Base-by-base conservation (phyloP, 2,329 filamentous ascomycete genomes). In the Zarea fungicola region DNA sequence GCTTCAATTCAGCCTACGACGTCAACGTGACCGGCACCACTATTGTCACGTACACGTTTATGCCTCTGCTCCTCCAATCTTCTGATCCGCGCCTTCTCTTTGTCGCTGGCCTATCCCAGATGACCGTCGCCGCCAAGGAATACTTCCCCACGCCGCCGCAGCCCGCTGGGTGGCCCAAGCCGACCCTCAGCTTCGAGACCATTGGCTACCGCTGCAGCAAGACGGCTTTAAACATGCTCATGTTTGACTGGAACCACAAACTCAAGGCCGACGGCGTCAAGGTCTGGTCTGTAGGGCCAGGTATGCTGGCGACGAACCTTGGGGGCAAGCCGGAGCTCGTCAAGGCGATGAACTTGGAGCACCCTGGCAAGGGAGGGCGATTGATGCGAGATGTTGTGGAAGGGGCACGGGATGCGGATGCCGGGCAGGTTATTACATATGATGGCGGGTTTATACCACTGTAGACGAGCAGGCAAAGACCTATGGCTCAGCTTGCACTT, bases 181-280 rank as follows among this genome's bases (percentile, higher is more conserved):
- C 72, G 73, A 19, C n/a, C 21, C 19, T 11, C 11, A 10, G 5
- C 18, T 41, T 43, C 13, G 46, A 54, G 11, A 49, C 51, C 6
- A 44, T 48, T n/a, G 50, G 45, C 14, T 55, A 55, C 39, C 46
- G 54, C 14, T 37, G 26, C 34, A 51, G 49, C 37, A 56, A 55
- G 49, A 49, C 53, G 21, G 51, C 44, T 5, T n/a, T 56, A 25
- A 54, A 49, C 45, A 55, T 57, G 55, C 36, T 57, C 23, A 46
- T 54, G 50, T 29, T 44, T 10, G 47, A 47, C 25, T 78, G 73
- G 70, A 49, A 56, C 25, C 59, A 68, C 31, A 51, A 62, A 3
- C 56, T 77, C 19, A 62, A 59, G 35, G 64, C 67, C 6, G 74
- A 78, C 47, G 71, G 72, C 1, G 71, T 76, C 3, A 76, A 76